phyloP scores from a whole-genome alignment of 2,329 filamentous ascomycete species.

The Juglanconis oblonga region DNA sequence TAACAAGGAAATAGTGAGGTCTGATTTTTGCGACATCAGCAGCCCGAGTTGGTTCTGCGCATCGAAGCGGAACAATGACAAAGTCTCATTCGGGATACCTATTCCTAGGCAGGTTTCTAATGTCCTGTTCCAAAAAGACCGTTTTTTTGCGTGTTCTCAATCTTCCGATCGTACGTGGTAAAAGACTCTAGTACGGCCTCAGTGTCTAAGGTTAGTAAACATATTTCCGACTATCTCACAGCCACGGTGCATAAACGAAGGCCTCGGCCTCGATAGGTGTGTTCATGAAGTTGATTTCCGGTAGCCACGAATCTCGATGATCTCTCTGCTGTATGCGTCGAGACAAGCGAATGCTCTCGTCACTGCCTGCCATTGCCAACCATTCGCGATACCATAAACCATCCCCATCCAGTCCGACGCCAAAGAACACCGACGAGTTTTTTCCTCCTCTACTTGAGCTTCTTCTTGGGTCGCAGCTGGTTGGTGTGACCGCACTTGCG shows the following conservation, averaged over 20 bases:
- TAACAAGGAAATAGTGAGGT: too few relatives aligned
- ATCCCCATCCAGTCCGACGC: constrained; percentile 35
- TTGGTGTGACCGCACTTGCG: constrained; percentile 99
- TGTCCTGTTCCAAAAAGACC: too few relatives aligned
- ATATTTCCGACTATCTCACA: too few relatives aligned
- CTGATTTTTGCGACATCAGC: too few relatives aligned
- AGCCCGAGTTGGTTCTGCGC: too few relatives aligned
- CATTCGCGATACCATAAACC: constrained; percentile 24
- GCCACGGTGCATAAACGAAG: too few relatives aligned
- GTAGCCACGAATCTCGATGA: constrained; percentile 9
- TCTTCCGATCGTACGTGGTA: background rate
- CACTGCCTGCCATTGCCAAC: constrained; percentile 25
- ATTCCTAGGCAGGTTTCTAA: too few relatives aligned
- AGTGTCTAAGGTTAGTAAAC: too few relatives aligned
- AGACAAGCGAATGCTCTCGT: constrained; percentile 8
- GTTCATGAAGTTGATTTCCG: constrained; percentile 14
- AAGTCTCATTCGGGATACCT: too few relatives aligned
- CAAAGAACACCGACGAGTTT: constrained; percentile 40
- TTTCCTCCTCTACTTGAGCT: constrained; percentile 71
- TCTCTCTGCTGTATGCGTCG: constrained; percentile 10
- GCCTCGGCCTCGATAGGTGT: background rate
- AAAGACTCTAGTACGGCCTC: background rate
- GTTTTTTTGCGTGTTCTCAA: too few relatives aligned
- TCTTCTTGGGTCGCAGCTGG: constrained; percentile 99
- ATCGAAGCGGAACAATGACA: too few relatives aligned